Evolutionary conservation across 2,329 filamentous ascomycete species (phyloP), one percentile per base, ranked within the genome.

Genomic region (Botryotinia narcissicola): DNA sequence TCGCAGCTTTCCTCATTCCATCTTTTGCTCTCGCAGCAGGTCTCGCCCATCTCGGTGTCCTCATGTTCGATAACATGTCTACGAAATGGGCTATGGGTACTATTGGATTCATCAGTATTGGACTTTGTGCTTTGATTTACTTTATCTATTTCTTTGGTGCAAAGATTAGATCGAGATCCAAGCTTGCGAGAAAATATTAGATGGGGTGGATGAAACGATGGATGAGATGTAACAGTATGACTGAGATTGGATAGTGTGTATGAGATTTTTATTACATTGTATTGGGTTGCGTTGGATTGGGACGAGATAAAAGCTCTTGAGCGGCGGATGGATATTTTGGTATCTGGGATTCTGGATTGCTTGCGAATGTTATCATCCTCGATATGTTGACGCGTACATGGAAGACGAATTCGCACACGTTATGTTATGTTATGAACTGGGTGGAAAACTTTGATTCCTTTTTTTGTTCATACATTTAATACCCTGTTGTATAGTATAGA

Each of bases 1-100:
- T 84, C 59, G 83, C 83, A 3, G 83, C 83, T 2, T 84, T 84
- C 78, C 76, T 84, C 66, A 84, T 84, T 71, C 83, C 83, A 1
- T 82, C 81, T n/a, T 84, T 84, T 69, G 68, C 83, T 35, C 81
- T 84, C 66, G 83, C 83, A 8, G 83, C 83, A 29, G 82, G 74
- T 46, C 81, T 81, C 44, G 82, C 82, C 12, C 83, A 84, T 79
- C 79, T 82, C 57, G 82, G 83, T 78, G 77, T 77, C 42, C 67
- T 77, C 67, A 81, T 82, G 75, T 78, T 78, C 46, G 73, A 75
- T 2, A 82, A 82, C 51, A 78, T 84, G 77, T 78, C 78, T 18
- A 80, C 82, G 4, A 84, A 78, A 57, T 84, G 83, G 83, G 83
- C 83, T 4, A 81, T 84, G 78, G 82, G 82, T 12, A 82, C 80